These are phyloP conservation scores for Pichia inconspicua DNA, from an alignment of 1,139 yeast genomes.

Conservation along the genomic window DNA sequence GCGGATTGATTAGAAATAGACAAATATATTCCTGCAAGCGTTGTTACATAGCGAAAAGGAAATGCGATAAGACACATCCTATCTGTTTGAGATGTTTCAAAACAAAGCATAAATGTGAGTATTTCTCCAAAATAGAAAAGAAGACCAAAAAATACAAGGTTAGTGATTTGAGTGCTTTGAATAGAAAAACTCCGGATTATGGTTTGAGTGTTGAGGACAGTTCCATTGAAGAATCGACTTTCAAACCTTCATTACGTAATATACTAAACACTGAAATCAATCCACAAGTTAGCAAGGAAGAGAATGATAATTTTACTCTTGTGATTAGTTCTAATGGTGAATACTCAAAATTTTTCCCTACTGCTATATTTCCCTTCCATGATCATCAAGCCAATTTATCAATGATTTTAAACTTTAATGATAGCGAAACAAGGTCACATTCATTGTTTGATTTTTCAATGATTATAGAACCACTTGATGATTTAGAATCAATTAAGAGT, in stretches of 20 bases:
- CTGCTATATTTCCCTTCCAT: slow-evolving; percentile 17
- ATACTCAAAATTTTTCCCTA: slow-evolving; percentile 19
- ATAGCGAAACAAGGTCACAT: slow-evolving; percentile 8
- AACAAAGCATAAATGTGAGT: slow-evolving; percentile 14
- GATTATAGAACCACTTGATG: slow-evolving; percentile 9
- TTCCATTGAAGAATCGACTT: not conserved
- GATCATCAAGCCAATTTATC: slow-evolving; percentile 17
- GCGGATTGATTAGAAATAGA: slow-evolving; percentile 15
- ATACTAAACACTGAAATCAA: slow-evolving; percentile 14
- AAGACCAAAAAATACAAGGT: slow-evolving; percentile 3
- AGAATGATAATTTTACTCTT: slow-evolving; percentile 17
- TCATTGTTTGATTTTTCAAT: slow-evolving; percentile 16
- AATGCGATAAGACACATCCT: slow-evolving; percentile 17
- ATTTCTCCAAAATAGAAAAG: slow-evolving; percentile 11
- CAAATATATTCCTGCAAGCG: slow-evolving; percentile 16
- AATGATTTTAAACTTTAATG: slow-evolving; percentile 10
- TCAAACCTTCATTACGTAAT: slow-evolving; percentile 1
- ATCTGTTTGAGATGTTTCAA: slow-evolving; percentile 15
- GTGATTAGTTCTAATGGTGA: slow-evolving; percentile 19
- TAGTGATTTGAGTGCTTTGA: not conserved
- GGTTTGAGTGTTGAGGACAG: not conserved
- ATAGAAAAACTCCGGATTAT: not conserved
- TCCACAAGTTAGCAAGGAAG: slow-evolving; percentile 14
- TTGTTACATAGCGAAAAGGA: slow-evolving; percentile 17
- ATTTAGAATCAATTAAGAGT: slow-evolving; percentile 5